Conservation (phyloP, 1,284 basidiomycete species). For the Trichosporon coremiiforme region DNA sequence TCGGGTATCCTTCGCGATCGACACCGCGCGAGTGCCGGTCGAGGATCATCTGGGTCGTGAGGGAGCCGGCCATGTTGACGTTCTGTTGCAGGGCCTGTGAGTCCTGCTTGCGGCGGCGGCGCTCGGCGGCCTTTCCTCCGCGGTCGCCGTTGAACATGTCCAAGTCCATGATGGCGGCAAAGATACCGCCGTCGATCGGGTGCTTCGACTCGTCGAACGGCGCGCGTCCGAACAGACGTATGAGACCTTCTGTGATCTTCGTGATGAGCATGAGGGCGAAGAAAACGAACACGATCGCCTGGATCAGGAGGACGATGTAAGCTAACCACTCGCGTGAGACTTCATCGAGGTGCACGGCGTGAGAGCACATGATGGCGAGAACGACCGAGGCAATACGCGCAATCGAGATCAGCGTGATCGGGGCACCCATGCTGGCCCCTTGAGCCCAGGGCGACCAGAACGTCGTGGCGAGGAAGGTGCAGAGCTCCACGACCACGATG, state of each 20-base stretch:
- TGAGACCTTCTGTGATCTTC: constrained; percentile 78
- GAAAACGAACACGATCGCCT: constrained; percentile 79
- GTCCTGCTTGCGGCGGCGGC: constrained; percentile 55
- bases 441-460: constrained; percentile 96
- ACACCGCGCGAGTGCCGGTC: constrained; percentile 54
- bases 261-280: constrained; percentile 76
- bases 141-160: constrained; percentile 67
- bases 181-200: constrained; percentile 75
- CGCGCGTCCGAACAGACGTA: constrained; percentile 76
- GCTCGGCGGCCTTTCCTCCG: constrained; percentile 67
- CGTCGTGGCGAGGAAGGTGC: constrained; percentile 78
- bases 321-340: constrained; percentile 86
- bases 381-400: constrained; percentile 86
- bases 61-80: constrained; percentile 47
- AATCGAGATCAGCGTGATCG: constrained; percentile 88
- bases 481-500: constrained; percentile 80
- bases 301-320: constrained; percentile 84
- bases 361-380: constrained; percentile 69
- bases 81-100: constrained; percentile 50
- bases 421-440: constrained; percentile 91
- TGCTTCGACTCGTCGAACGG: constrained; percentile 83
- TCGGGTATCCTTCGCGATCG: constrained; percentile 29
- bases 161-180: constrained; percentile 66
- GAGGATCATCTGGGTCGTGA: constrained; percentile 57
- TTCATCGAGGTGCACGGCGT: constrained; percentile 73